Conservation (phyloP, 2,329 filamentous ascomycete species). For the Elsinoe batatas region DNA sequence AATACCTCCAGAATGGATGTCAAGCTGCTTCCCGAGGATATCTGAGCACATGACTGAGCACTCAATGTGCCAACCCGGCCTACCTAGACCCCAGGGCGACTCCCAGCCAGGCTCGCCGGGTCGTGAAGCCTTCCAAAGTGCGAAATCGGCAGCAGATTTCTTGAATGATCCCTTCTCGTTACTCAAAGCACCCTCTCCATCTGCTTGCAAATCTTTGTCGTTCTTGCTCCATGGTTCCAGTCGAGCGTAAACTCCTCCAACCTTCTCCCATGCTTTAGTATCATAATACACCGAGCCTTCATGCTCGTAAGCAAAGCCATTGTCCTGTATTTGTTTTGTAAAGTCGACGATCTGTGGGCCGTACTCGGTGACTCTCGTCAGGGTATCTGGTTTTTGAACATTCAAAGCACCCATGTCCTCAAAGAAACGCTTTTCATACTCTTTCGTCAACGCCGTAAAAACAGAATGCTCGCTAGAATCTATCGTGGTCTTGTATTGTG, state of each 20-base stretch:
- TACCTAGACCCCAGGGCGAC: constrained; percentile 75
- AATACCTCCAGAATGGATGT: constrained; percentile 87
- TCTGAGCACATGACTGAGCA: constrained; percentile 93
- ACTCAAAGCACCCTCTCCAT: constrained; percentile 75
- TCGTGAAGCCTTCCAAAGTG: constrained; percentile 87
- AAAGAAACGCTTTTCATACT: constrained; percentile 80
- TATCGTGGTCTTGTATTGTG: constrained; percentile 46
- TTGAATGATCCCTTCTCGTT: constrained; percentile 52
- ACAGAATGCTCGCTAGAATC: constrained; percentile 58
- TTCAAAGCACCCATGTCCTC: constrained; percentile 82
- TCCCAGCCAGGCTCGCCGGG: constrained; percentile 85
- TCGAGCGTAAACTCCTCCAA: constrained; percentile 75
- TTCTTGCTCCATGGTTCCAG: constrained; percentile 77
- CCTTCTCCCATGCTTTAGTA: constrained; percentile 72
- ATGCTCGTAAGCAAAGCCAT: constrained; percentile 67
- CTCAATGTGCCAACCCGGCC: constrained; percentile 95
- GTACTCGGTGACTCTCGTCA: constrained; percentile 89
- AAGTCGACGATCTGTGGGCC: constrained; percentile 78
- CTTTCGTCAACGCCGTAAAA: constrained; percentile 76
- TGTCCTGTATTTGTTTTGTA: constrained; percentile 70
- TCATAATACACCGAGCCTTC: constrained; percentile 87
- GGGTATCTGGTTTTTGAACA: constrained; percentile 66
- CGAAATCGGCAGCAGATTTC: constrained; percentile 72
- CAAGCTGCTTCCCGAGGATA: constrained; percentile 72
- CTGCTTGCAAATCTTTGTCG: constrained; percentile 72